Base-by-base conservation (phyloP, 2,329 filamentous ascomycete genomes). In the Diaporthe longicolla region DNA sequence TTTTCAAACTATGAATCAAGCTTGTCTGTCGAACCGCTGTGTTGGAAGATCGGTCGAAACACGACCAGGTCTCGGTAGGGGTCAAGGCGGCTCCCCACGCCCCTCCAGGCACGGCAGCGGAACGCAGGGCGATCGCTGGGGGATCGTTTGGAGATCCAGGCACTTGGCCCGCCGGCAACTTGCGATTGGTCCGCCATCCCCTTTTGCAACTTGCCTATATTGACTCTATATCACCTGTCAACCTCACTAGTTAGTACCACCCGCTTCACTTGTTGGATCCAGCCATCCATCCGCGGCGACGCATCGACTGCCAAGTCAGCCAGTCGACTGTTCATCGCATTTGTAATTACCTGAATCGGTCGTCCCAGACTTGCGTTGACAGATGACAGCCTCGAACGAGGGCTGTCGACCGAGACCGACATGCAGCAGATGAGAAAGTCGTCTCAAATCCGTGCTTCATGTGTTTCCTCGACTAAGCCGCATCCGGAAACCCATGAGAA, bases 41-140 rank as follows among this genome's bases (percentile, higher is more conserved):
- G 68, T 71, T 70, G 72, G 72, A 74, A 74, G 72, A 74, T 74
- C 58, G 59, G 72, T 74, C 65, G 72, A 74, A 74, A 74, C 72
- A 24, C 26, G 52, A 52, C 50, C 43, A 35, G 59, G 70, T 48
- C 68, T 66, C 58, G 72, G 37, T 55, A 50, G 65, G 72, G 40
- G 71, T 57, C 50, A 58, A 48, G 65, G 71, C 54, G 71, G 54
- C 45, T 68, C 32, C 63, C 63, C 63, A 54, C 63, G 48, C 32
- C 45, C 10, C 63, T 37, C 63, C 45, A 24, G 10, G 45, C 29
- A 37, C 7, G 21, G 63, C 63, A 6, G 63, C 63, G 45, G 32
- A 37, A 13, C 21, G 15, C 29, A 68, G 48, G 63, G 48, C 45
- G 63, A 68, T 68, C 63, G 48, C 63, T 68, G 48, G 48, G 59